Conservation (phyloP, 148 eudicot genomes). For the Fagopyrum esculentum region DNA sequence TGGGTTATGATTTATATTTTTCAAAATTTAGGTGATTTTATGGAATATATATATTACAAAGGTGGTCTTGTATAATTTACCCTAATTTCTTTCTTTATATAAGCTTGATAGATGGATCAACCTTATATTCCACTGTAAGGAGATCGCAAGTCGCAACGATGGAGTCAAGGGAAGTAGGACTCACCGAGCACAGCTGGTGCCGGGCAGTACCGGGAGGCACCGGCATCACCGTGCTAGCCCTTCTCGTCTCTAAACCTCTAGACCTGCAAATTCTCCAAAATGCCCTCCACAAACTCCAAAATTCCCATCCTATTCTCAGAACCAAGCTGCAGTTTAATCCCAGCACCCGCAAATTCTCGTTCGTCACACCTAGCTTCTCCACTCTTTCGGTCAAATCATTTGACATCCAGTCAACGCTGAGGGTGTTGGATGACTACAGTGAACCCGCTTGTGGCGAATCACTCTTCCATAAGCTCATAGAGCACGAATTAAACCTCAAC, state of each 20-base stretch:
- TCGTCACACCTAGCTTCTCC: slow-evolving; percentile 31
- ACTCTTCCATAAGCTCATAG: slow-evolving; percentile 38
- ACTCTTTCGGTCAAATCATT: slow-evolving; percentile 23
- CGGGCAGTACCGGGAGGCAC: slow-evolving; percentile 70
- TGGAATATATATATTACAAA: no score
- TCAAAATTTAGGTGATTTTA: no score
- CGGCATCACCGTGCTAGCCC: slow-evolving; percentile 51
- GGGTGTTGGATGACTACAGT: slow-evolving; percentile 15
- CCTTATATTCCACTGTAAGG: no score
- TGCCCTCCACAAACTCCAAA: slow-evolving; percentile 52
- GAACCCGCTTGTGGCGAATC: background rate
- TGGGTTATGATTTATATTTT: no score
- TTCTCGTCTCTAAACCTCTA: slow-evolving; percentile 38
- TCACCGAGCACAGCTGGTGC: slow-evolving; percentile 83
- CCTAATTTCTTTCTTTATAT: no score
- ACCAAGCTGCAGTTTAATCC: slow-evolving; percentile 39
- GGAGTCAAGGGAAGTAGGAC: slow-evolving; percentile 33
- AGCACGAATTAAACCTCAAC: slow-evolving; percentile 57
- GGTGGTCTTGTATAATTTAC: no score
- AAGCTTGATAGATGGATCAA: no score
- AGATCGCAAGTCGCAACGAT: background rate
- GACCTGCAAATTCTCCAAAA: slow-evolving; percentile 34
- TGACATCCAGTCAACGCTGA: slow-evolving; percentile 32
- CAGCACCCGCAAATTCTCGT: slow-evolving; percentile 29
- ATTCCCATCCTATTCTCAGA: slow-evolving; percentile 61